Conservation (phyloP, 768 basidiomycete genomes). For the Phlebiopsis gigantea region DNA sequence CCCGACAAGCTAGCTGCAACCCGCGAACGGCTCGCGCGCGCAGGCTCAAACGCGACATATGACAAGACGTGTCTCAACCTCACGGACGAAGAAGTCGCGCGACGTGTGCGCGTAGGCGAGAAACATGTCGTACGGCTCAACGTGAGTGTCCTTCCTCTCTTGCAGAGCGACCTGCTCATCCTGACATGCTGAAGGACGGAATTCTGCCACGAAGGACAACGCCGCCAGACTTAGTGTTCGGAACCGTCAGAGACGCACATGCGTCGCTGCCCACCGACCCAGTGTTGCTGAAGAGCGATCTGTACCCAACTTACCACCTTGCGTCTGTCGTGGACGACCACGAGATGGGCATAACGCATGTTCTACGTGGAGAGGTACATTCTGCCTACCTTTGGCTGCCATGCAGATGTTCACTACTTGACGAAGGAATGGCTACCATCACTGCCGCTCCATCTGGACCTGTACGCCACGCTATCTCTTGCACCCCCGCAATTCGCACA, state of each 20-base stretch:
- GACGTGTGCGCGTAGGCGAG: constrained; percentile 70
- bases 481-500: constrained; percentile 82
- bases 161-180: background rate
- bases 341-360: constrained; percentile 94
- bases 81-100: constrained; percentile 77
- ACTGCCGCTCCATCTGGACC: constrained; percentile 82
- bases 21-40: constrained; percentile 62
- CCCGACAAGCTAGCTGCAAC: constrained; percentile 62
- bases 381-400: background rate
- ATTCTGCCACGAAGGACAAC: constrained; percentile 46
- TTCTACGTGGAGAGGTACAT: constrained; percentile 84
- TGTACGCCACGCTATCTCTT: constrained; percentile 76
- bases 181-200: constrained; percentile 41
- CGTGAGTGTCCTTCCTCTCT: constrained; percentile 37
- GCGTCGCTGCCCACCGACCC: constrained; percentile 84
- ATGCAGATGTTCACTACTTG: background rate
- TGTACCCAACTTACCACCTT: constrained; percentile 94
- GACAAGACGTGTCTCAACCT: constrained; percentile 86
- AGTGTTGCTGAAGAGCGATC: constrained; percentile 86
- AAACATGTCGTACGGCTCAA: constrained; percentile 84
- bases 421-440: constrained; percentile 93
- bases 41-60: constrained; percentile 77
- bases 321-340: constrained; percentile 96
- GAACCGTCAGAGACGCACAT: constrained; percentile 65
- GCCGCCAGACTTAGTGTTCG: constrained; percentile 72